Conservation (phyloP, 2,329 filamentous ascomycete species). For the Neofusicoccum ribis region DNA sequence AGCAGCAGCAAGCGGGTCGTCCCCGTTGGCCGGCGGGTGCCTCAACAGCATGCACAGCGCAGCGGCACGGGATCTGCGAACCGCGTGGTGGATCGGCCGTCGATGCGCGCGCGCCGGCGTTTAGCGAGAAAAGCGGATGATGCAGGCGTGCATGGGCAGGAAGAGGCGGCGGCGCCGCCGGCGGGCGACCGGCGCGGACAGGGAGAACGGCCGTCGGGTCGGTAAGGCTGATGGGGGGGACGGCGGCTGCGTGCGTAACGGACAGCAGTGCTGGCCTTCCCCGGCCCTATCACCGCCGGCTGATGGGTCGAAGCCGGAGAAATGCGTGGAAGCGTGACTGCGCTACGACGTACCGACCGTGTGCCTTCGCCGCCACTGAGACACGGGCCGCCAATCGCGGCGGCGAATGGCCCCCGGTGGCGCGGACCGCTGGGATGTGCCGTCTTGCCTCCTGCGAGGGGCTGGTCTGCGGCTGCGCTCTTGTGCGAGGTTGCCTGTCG, state of each 20-base stretch:
- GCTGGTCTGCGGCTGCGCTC: not conserved
- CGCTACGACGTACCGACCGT: not conserved
- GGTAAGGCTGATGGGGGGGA: not conserved
- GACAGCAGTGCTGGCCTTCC: not conserved
- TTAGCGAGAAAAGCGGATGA: not conserved
- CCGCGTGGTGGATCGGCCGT: not conserved
- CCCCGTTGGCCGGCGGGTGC: too few relatives aligned
- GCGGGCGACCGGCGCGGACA: not conserved
- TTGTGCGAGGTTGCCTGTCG: slow-evolving; percentile 15
- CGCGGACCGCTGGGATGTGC: not conserved
- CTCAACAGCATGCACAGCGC: too few relatives aligned
- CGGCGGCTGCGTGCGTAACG: slow-evolving; percentile 3
- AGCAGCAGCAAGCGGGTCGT: too few relatives aligned
- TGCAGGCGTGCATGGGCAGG: not conserved
- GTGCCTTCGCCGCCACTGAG: not conserved
- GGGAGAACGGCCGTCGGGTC: not conserved
- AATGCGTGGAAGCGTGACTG: not conserved
- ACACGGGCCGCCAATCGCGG: not conserved
- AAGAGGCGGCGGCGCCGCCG: not conserved
- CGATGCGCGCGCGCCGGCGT: not conserved
- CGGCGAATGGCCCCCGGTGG: not conserved
- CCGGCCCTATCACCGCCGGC: not conserved
- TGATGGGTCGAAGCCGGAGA: not conserved
- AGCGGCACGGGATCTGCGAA: not conserved
- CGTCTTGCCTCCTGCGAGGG: not conserved